Evolutionary conservation across 306 rosid genomes (phyloP), one percentile per base, ranked within the genome.

Genomic region (Chamaecrista fasciculata): DNA sequence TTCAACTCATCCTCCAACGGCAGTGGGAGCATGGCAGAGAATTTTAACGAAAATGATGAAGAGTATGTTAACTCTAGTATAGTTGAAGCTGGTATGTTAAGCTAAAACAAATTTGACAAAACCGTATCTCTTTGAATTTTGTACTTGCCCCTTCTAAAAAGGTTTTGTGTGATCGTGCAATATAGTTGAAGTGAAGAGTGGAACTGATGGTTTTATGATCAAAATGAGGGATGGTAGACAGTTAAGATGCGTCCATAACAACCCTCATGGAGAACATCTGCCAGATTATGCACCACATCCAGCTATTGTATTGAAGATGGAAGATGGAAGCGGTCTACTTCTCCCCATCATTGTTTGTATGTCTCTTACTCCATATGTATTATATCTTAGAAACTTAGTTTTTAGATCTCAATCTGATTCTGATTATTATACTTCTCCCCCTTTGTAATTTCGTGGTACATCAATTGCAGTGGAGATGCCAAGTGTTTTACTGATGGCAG

Each of bases 171-270:
- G 24, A n/a, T 34, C 71, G 34, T 75, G 56, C 20, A 18, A 50
- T 85, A 46, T 39, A 89, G 96, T 89, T 71, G 96, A 89, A 82
- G 96, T 89, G 86, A 89, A 83, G 84, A 89, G 96, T 79, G 96
- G 91, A 44, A 75, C 80, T 20, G 96, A 87, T 73, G 96, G 93
- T 76, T 89, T 89, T 77, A 42, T 83, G 83, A 83, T 89, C 67
- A 89, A 83, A 79, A 89, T 89, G 93, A 85, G 96, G 82, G 96
- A 89, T 71, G 96, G 96, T 21, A 85, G 93, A 67, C 87, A 89
- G 34, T 73, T 87, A 75, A 74, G 89, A 52, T 89, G 96, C 49
- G 78, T 87, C 68, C 96, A 89, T 67, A 89, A 89, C 84, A 86
- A 81, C 52, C 96, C 89, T 48, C 91, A 85, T 25, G 96, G 96